These are phyloP conservation scores for Rhizopogon rudus DNA, from an alignment of 768 basidiomycete genomes.

Conservation along the genomic window DNA sequence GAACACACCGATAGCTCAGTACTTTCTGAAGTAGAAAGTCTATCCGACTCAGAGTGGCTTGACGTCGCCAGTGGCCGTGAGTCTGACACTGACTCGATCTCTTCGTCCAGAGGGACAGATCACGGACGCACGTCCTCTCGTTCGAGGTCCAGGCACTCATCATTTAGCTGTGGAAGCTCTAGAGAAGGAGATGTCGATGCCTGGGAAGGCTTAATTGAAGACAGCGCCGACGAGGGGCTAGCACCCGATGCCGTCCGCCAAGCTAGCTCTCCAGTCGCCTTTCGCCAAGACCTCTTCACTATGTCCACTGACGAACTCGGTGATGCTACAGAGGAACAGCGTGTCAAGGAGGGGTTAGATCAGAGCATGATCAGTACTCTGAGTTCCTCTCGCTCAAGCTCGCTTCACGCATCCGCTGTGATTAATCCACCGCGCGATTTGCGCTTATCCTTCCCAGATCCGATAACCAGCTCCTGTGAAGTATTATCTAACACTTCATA, in stretches of 20 bases:
- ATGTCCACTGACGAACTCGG: slow-evolving; percentile 22
- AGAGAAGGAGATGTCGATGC: slow-evolving; percentile 65
- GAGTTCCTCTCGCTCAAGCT: slow-evolving; percentile 66
- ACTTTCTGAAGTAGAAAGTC: slow-evolving; percentile 58
- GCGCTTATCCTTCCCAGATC: slow-evolving; percentile 79
- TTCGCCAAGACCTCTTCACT: slow-evolving; percentile 20
- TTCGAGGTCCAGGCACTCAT: slow-evolving; percentile 64
- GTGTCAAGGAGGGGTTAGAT: slow-evolving; percentile 70
- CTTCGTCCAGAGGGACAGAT: slow-evolving; percentile 53
- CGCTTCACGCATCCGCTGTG: slow-evolving; percentile 46
- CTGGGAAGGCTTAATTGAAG: slow-evolving; percentile 76
- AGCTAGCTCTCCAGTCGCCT: slow-evolving; percentile 12
- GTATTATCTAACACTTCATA: slow-evolving; percentile 54
- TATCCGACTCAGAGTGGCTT: slow-evolving; percentile 84
- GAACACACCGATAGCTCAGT: slow-evolving; percentile 34
- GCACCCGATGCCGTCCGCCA: slow-evolving; percentile 17
- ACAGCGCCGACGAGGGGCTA: slow-evolving; percentile 46
- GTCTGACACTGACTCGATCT: slow-evolving; percentile 67
- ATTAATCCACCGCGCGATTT: slow-evolving; percentile 69
- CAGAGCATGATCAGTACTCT: slow-evolving; percentile 82
- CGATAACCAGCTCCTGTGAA: slow-evolving; percentile 66
- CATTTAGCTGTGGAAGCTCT: slow-evolving; percentile 64
- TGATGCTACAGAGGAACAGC: slow-evolving; percentile 57
- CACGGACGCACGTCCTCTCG: slow-evolving; percentile 47
- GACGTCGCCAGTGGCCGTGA: slow-evolving; percentile 62